A percentile compares a stretch with the other conserved stretches of the same genome.
Conservation (phyloP, 495 filamentous ascomycete species). For the Neurospora terricola region DNA sequence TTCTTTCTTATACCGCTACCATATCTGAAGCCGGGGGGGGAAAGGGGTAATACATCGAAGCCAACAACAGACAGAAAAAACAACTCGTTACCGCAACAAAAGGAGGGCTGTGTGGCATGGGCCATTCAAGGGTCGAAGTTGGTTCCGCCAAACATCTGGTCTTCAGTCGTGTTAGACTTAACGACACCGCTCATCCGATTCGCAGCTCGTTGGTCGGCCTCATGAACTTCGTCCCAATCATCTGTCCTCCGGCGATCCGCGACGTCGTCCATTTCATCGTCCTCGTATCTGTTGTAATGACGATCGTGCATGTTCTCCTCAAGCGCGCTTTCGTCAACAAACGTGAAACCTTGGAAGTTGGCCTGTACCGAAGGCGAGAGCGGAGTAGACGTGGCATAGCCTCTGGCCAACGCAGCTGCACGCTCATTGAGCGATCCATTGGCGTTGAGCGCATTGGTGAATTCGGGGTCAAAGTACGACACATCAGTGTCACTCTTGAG, state of each 20-base stretch:
- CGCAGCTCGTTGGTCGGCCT: conserved; percentile 29
- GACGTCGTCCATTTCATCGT: conserved; percentile 45
- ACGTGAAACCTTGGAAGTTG: conserved; percentile 97
- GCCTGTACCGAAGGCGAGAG: conserved; percentile 91
- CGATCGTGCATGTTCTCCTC: conserved; percentile 72
- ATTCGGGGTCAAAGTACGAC: conserved; percentile 97
- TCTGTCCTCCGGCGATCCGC: conserved; percentile 37
- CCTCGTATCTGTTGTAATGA: conserved; percentile 60
- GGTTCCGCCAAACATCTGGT: conserved; percentile 63
- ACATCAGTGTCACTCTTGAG: conserved; percentile 91
- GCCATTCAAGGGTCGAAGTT: conserved; percentile 50
- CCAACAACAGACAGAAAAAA: conserved; percentile 12
- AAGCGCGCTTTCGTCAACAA: conserved; percentile 92
- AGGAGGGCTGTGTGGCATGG: not conserved
- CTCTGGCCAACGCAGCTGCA: conserved; percentile 68
- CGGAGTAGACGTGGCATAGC: conserved; percentile 73
- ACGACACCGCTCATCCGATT: conserved; percentile 70
- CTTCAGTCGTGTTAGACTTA: conserved; percentile 51
- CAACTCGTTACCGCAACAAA: conserved; percentile 3
- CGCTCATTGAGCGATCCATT: conserved; percentile 82
- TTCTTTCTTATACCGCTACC: not conserved
- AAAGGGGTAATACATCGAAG: not conserved
- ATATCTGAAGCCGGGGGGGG: not conserved
- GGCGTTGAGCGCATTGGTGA: conserved; percentile 83
- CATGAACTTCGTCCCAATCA: conserved; percentile 36